phyloP scores from a whole-genome alignment of 352 stramenopile genomes.

The Poterioochromonas sp. region DNA sequence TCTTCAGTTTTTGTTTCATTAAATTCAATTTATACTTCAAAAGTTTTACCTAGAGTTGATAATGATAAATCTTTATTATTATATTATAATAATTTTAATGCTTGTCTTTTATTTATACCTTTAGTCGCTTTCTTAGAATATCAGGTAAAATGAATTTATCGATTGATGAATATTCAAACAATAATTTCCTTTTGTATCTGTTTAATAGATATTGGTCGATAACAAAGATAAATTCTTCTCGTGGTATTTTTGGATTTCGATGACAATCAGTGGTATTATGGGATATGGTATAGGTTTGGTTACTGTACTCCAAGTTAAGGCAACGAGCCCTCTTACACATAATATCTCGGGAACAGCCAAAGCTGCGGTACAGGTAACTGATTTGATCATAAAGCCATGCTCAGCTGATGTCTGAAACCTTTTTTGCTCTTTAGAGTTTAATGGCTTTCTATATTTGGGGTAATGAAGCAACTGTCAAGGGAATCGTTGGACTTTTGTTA shows the following conservation, averaged over 20 bases:
- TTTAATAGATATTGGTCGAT: conserved; percentile 32
- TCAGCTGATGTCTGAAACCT: no score
- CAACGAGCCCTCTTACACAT: conserved; percentile 65
- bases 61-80: conserved; percentile 65
- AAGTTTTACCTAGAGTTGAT: conserved; percentile 59
- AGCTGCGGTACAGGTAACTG: conserved; percentile 51
- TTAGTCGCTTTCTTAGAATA: conserved; percentile 61
- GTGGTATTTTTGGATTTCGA: conserved; percentile 56
- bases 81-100: conserved; percentile 76
- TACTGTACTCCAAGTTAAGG: conserved; percentile 66
- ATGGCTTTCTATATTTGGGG: conserved; percentile 69
- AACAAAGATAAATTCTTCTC: conserved; percentile 44
- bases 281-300: conserved; percentile 75
- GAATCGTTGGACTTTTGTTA: conserved; percentile 56
- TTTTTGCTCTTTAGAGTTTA: no score
- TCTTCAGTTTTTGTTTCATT: conserved; percentile 69
- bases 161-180: neutral
- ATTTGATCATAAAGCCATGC: no score
- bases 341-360: conserved; percentile 74
- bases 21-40: conserved; percentile 74
- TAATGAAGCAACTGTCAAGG: conserved; percentile 58
- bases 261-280: conserved; percentile 63
- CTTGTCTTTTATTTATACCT: conserved; percentile 61
- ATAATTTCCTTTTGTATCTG: neutral
- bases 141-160: conserved; percentile 28